Base-by-base conservation (phyloP, 2,329 filamentous ascomycete genomes). In the Pezicula radicicola region DNA sequence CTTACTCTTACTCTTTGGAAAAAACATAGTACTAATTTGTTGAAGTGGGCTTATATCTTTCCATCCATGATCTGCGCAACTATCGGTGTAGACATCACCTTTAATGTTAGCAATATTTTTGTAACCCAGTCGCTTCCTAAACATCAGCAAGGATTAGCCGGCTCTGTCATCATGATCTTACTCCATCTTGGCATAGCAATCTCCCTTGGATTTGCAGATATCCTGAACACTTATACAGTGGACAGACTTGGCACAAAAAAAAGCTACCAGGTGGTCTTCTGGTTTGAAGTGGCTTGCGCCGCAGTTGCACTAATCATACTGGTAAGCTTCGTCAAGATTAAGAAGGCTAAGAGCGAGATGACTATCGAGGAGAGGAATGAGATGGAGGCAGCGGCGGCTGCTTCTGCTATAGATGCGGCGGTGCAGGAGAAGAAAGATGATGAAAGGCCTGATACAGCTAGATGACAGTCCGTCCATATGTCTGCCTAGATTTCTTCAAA, bases 11-110 rank as follows among this genome's bases (percentile, higher is more conserved):
- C n/a, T n/a, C n/a, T n/a, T n/a, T n/a, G n/a, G n/a, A n/a, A n/a
- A n/a, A n/a, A n/a, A n/a, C n/a, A n/a, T n/a, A n/a, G n/a, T n/a
- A n/a, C n/a, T n/a, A n/a, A n/a, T n/a, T n/a, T n/a, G n/a, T n/a
- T n/a, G n/a, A n/a, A n/a, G n/a, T 93, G 88, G 89, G 80, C 84
- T 0, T 91, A 80, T 62, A 76, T 89, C 19, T 90, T 92, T 62
- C 85, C 88, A 0, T 72, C 81, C 49, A 87, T 87, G 84, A 66
- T 87, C 3, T 81, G 83, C 56, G 79, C 78, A 12, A 92, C 88
- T 0, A 74, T 91, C 33, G 87, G 85, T 16, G 83, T 91, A 53
- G 89, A 93, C 62, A 83, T 91, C 50, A 83, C 83, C 6, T 91
- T 86, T 70, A 90, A 87, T 63, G 79, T 91, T 1, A 81, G 84